Evolutionary conservation across 257 asterid species (phyloP).

Genomic region (Rubia yunnanensis): DNA sequence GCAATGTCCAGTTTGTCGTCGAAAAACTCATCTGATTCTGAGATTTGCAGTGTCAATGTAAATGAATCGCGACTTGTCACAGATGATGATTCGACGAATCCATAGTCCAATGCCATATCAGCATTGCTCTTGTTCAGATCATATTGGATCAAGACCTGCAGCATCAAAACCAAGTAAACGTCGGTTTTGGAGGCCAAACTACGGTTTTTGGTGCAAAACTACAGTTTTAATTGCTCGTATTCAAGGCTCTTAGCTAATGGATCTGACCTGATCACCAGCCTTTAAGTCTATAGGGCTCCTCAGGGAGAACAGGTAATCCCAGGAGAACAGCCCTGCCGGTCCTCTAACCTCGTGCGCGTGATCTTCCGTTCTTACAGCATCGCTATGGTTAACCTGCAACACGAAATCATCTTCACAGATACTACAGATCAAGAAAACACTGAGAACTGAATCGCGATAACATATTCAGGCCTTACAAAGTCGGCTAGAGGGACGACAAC

Average conservation of each 20-base stretch:
- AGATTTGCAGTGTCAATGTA: constrained; percentile 75
- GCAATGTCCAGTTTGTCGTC: constrained; percentile 85
- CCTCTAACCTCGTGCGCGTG: constrained; percentile 86
- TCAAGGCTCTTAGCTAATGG: too few relatives aligned
- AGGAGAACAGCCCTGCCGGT: constrained; percentile 86
- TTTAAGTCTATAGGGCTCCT: constrained; percentile 71
- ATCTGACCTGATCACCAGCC: constrained; percentile 85
- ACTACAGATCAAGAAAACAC: background rate
- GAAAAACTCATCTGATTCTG: constrained; percentile 58
- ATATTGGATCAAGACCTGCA: constrained; percentile 79
- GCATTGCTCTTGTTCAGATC: constrained; percentile 86
- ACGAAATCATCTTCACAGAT: constrained; percentile 1
- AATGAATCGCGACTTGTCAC: constrained; percentile 58
- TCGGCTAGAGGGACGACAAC: constrained; percentile 87
- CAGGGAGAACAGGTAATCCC: constrained; percentile 74
- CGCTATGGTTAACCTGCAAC: constrained; percentile 75
- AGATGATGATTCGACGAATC: constrained; percentile 48
- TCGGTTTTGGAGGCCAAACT: too few relatives aligned
- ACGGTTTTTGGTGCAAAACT: too few relatives aligned
- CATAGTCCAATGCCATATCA: constrained; percentile 93
- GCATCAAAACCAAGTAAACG: constrained; percentile 9
- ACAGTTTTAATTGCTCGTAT: too few relatives aligned
- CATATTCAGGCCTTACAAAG: constrained; percentile 45
- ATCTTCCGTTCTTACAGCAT: constrained; percentile 70
- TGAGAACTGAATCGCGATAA: background rate